Percentiles rank a stretch among this genome's conserved stretches.
These are phyloP conservation scores for Hura crepitans DNA, from an alignment of 441 rosid species.

Conservation along the genomic window DNA sequence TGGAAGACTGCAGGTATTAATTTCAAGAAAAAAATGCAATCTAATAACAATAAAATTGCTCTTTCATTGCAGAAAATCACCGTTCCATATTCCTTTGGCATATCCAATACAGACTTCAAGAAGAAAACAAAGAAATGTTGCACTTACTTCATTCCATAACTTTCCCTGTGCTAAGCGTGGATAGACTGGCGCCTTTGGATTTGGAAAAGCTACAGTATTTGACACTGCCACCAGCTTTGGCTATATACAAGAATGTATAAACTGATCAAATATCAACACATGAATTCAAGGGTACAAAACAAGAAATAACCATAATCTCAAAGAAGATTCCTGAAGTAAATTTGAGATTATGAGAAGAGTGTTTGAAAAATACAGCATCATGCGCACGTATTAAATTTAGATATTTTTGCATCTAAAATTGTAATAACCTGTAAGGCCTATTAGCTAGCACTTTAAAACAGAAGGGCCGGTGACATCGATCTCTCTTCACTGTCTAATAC, in stretches of 20 bases:
- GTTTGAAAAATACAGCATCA: background rate
- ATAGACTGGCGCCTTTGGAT: slow-evolving; percentile 77
- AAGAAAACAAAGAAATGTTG: background rate
- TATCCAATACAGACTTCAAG: slow-evolving; percentile 1
- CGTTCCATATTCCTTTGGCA: background rate
- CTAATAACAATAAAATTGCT: background rate
- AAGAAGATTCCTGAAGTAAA: background rate
- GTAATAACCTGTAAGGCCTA: no score
- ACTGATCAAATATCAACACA: background rate
- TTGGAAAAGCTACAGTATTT: slow-evolving; percentile 46
- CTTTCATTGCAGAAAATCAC: background rate
- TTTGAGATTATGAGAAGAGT: background rate
- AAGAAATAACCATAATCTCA: slow-evolving; percentile 2
- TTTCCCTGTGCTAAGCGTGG: slow-evolving; percentile 80
- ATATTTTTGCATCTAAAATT: background rate
- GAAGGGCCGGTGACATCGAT: background rate
- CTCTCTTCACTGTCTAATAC: background rate
- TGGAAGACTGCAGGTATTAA: background rate
- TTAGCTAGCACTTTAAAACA: background rate
- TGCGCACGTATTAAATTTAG: background rate
- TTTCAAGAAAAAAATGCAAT: background rate
- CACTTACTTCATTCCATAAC: slow-evolving; percentile 77
- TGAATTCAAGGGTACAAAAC: background rate
- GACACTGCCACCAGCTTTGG: slow-evolving; percentile 77
- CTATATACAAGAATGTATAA: slow-evolving; percentile 30